Evolutionary conservation across 2,329 filamentous ascomycete species (phyloP), one percentile per base, ranked within the genome.

Genomic region (Talaromyces sp.): DNA sequence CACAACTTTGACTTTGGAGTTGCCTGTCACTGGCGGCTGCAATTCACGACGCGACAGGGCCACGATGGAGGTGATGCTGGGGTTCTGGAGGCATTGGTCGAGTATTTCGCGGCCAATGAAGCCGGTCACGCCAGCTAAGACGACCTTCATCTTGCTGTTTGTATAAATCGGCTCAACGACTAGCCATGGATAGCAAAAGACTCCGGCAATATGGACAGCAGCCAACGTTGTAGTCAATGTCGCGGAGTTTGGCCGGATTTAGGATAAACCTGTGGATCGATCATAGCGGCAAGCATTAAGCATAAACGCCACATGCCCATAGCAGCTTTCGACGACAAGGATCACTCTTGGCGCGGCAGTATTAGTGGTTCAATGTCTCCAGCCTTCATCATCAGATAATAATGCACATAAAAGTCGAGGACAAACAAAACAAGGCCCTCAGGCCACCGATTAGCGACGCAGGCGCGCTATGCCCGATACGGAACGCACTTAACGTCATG

Each of bases 121-220:
- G 65, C 85, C 85, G n/a, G 84, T 88, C 25, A 77, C 76, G 55
- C 85, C 85, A 7, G 82, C 79, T 39, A 88, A 74, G 62, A 88
- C 81, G 66, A 87, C 75, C 69, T 87, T 86, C 84, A 87, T 86
- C 22, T 17, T 56, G 54, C 33, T 28, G 54, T 39, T 39, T 39
- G 5, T 15, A 15, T 33, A 13, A 1, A 13, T 11, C 2, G 32
- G 32, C 11, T 36, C 15, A 36, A 17, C 32, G 32, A 36, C 33
- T 36, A 17, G 13, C 15, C 15, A 36, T 17, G 13, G 33, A n/a
- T 39, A n/a, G 36, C 17, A n/a, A 5, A 15, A 39, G 36, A 39
- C 15, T 22, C n/a, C 10, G 2, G 1, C 4, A 47, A 7, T 25
- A 19, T 11, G 39, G 17, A 44, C 19, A 8, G 10, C 17, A 44